Conservation (phyloP, 192 early-diverging fungal species). For the Irineochytrium annulatum region DNA sequence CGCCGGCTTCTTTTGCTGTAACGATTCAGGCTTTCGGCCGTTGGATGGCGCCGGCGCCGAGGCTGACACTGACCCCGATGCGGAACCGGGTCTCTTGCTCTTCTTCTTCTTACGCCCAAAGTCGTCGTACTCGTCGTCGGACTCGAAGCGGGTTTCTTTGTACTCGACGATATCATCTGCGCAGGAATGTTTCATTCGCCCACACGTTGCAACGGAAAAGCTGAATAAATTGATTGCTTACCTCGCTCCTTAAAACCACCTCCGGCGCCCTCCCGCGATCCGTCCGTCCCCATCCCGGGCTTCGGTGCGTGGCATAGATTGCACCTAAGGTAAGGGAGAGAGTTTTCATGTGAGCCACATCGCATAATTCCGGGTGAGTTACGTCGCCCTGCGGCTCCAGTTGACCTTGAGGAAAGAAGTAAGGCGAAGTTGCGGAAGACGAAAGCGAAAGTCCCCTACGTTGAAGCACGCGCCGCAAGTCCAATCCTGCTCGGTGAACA, state of each 20-base stretch:
- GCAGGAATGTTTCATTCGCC: not conserved
- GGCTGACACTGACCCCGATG: too few species aligned
- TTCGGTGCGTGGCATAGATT: conserved; percentile 42
- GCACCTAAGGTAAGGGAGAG: conserved; percentile 27
- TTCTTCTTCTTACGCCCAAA: conserved; percentile 45
- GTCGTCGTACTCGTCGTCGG: conserved; percentile 43
- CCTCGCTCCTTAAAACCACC: conserved; percentile 42
- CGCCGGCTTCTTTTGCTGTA: conserved; percentile 1
- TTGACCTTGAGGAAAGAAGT: too few species aligned
- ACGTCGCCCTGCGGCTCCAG: too few species aligned
- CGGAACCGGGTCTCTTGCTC: conserved; percentile 3
- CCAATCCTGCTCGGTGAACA: conserved; percentile 34
- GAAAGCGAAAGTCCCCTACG: too few species aligned
- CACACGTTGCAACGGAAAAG: not conserved
- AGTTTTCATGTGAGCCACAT: too few species aligned
- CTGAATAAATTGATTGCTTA: not conserved
- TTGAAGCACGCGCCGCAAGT: conserved; percentile 35
- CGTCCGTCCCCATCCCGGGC: conserved; percentile 29
- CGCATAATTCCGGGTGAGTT: too few species aligned
- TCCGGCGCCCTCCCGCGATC: conserved; percentile 30
- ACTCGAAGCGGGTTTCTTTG: conserved; percentile 27
- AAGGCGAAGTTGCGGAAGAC: too few species aligned
- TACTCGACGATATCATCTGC: conserved; percentile 38
- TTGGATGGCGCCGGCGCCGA: not conserved
- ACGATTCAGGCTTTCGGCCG: not conserved